phyloP scores from a whole-genome alignment of 1,139 yeast species.

The Blastobotrys indianensis region DNA sequence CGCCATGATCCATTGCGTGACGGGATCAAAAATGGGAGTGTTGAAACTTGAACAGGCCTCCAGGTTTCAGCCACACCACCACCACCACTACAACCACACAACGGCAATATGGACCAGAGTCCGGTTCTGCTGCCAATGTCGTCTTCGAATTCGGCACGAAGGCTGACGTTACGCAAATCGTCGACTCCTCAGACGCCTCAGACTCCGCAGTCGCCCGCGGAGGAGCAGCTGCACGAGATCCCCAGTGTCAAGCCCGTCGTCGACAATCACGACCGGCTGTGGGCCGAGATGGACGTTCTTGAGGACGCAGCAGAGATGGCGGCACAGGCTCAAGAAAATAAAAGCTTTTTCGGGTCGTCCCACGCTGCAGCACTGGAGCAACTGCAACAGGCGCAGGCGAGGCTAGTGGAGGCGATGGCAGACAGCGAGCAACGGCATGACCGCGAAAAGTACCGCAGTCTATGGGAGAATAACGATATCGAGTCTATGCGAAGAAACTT shows the following conservation, averaged over 20 bases:
- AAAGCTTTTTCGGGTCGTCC: constrained; percentile 57
- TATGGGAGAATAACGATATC: constrained; percentile 34
- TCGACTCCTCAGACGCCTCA: constrained; percentile 6
- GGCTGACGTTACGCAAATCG: neutral
- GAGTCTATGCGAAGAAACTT: constrained; percentile 34
- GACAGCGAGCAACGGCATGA: constrained; percentile 28
- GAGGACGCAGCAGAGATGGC: constrained; percentile 74
- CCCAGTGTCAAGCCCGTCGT: constrained; percentile 33
- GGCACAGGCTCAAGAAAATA: constrained; percentile 45
- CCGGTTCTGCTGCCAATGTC: neutral
- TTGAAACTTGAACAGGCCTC: neutral
- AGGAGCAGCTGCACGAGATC: constrained; percentile 14
- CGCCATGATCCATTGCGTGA: neutral
- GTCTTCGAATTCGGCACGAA: neutral
- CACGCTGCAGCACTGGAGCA: constrained; percentile 53
- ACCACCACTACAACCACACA: neutral
- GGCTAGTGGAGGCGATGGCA: constrained; percentile 52
- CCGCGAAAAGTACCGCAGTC: constrained; percentile 22
- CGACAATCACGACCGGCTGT: constrained; percentile 57
- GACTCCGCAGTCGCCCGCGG: neutral
- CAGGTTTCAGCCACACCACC: neutral
- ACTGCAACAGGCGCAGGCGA: constrained; percentile 56
- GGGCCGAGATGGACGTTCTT: constrained; percentile 85
- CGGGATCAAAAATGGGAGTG: neutral
- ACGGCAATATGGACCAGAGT: neutral